These are phyloP conservation scores for Sarcocystis neurona DNA, from an alignment of 169 alveolate genomes.

Conservation along the genomic window DNA sequence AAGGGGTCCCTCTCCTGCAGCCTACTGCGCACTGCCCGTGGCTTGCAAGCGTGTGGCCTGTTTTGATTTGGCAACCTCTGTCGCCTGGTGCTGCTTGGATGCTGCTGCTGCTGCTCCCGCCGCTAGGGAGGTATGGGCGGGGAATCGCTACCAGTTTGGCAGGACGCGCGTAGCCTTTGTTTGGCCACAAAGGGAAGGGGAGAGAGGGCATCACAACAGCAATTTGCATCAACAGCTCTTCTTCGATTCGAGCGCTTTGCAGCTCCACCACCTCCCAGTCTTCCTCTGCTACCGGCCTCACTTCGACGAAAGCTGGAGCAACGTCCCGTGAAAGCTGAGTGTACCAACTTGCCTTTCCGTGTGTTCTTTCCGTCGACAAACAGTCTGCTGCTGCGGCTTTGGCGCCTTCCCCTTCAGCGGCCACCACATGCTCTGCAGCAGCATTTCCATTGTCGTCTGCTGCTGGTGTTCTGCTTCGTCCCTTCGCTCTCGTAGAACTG, in stretches of 20 bases:
- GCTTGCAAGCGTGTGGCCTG: conserved; percentile 30
- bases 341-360: too few relatives aligned
- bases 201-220: conserved; percentile 44
- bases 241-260: conserved; percentile 46
- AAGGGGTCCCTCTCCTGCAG: not conserved
- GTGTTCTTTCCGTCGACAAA: too few relatives aligned
- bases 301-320: conserved; percentile 43
- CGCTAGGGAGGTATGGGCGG: not conserved
- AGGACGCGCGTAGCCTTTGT: conserved; percentile 18
- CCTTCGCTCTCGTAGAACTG: too few relatives aligned
- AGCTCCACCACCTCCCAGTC: conserved; percentile 67
- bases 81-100: not conserved
- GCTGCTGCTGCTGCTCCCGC: not conserved
- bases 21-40: not conserved
- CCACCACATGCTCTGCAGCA: too few relatives aligned
- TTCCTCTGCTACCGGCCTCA: conserved; percentile 34
- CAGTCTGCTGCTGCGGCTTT: too few relatives aligned
- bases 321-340: too few relatives aligned
- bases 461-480: not conserved
- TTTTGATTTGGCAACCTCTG: not conserved
- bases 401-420: too few relatives aligned
- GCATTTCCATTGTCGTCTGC: not conserved
- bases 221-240: conserved; percentile 46
- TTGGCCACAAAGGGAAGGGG: conserved; percentile 56
- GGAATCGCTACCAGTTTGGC: not conserved